A percentile compares a stretch with the other conserved stretches of the same genome.
phyloP scores from a whole-genome alignment of 2,329 filamentous ascomycete genomes.

The Neonectria neomacrospora region DNA sequence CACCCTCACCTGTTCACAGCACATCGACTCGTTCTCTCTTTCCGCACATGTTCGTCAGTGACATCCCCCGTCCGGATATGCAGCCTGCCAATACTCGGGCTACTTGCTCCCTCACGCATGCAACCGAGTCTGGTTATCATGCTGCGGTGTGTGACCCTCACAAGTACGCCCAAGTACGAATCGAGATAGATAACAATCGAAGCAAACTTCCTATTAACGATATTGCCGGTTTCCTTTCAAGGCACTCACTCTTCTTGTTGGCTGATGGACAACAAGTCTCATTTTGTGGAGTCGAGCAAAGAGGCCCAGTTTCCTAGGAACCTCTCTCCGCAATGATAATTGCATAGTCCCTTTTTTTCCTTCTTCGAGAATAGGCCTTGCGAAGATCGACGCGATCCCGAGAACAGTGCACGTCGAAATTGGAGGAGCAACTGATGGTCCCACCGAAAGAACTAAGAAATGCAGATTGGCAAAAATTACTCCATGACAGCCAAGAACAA shows the following conservation, averaged over 20 bases:
- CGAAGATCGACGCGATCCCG: no score
- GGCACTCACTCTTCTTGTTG: neutral
- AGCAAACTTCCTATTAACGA: neutral
- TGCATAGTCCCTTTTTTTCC: neutral
- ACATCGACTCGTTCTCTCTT: neutral
- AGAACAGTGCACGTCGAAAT: neutral
- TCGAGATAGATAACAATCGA: neutral
- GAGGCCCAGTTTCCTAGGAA: neutral
- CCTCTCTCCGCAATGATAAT: neutral
- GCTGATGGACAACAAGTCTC: neutral
- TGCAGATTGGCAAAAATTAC: neutral
- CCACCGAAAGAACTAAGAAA: neutral
- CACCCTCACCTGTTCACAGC: neutral
- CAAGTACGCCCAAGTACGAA: neutral
- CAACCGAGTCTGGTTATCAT: neutral
- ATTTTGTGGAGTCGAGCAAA: neutral
- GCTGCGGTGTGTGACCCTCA: neutral
- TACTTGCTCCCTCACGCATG: neutral
- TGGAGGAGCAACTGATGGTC: neutral
- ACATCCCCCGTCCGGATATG: neutral
- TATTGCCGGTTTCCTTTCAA: neutral
- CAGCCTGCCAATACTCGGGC: neutral
- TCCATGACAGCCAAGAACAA: neutral
- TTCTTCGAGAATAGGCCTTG: neutral
- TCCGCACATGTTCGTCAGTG: neutral